Percentiles rank a stretch among this genome's conserved stretches.
These are phyloP conservation scores for Alternaria triticina DNA, from an alignment of 2,329 filamentous ascomycete species.

Conservation along the genomic window DNA sequence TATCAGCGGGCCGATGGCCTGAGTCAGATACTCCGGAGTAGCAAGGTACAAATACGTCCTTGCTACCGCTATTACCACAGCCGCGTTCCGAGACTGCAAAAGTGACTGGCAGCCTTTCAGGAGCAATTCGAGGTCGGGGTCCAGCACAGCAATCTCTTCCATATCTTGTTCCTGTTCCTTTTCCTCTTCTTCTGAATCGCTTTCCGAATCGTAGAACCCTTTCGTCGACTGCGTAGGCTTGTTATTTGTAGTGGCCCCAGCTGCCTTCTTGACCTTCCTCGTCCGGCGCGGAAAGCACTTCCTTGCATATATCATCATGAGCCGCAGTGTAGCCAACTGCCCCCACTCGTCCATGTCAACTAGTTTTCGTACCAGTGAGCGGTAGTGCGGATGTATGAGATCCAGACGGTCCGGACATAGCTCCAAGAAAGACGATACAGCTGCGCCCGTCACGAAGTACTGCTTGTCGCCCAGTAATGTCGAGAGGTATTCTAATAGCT, in stretches of 20 bases:
- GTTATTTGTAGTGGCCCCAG: slow-evolving; percentile 42
- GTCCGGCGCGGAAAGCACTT: slow-evolving; percentile 82
- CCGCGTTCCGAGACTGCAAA: slow-evolving; percentile 89
- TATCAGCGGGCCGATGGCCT: slow-evolving; percentile 81
- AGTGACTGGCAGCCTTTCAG: slow-evolving; percentile 82
- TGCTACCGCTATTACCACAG: slow-evolving; percentile 86
- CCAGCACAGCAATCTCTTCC: slow-evolving; percentile 68
- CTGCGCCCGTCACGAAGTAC: slow-evolving; percentile 95
- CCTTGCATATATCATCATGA: slow-evolving; percentile 85
- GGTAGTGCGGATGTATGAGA: slow-evolving; percentile 89
- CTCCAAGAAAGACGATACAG: slow-evolving; percentile 86
- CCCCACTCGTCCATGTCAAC: slow-evolving; percentile 99
- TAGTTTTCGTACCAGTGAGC: slow-evolving; percentile 81
- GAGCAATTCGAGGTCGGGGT: slow-evolving; percentile 82
- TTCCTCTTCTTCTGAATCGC: slow-evolving; percentile 50
- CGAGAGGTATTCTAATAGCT: slow-evolving; percentile 81
- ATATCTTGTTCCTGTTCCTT: slow-evolving; percentile 54
- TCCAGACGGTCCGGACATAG: slow-evolving; percentile 88
- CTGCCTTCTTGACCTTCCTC: slow-evolving; percentile 62
- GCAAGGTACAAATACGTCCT: slow-evolving; percentile 86
- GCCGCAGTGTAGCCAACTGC: slow-evolving; percentile 79
- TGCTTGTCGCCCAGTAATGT: slow-evolving; percentile 86
- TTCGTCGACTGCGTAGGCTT: slow-evolving; percentile 57
- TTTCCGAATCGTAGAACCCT: slow-evolving; percentile 75
- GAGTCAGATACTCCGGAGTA: slow-evolving; percentile 74